phyloP scores from a whole-genome alignment of 805 yeast genomes.

The Barnettozyma siamensis region DNA sequence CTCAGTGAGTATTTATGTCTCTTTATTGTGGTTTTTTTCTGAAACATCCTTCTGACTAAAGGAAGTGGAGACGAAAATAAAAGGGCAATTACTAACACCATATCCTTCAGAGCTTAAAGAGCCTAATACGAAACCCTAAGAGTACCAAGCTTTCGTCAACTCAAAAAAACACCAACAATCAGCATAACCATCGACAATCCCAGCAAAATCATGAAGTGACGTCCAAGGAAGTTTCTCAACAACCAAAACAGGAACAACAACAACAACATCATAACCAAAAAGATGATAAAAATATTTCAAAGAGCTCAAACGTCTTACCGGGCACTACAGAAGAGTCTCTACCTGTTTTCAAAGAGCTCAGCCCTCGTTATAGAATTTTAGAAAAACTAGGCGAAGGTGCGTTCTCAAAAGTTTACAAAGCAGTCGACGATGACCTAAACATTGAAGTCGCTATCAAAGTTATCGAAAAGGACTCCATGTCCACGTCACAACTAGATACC shows the following conservation, averaged over 20 bases:
- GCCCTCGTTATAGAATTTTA: slow-evolving; percentile 32
- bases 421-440: slow-evolving; percentile 28
- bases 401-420: slow-evolving; percentile 68
- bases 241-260: no score
- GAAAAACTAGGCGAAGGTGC: slow-evolving; percentile 77
- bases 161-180: background rate
- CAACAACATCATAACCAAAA: no score
- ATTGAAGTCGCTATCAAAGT: slow-evolving; percentile 44
- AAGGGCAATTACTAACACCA: no score
- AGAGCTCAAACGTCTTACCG: background rate
- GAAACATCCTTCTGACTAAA: no score
- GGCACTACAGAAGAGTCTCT: background rate
- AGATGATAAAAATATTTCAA: no score
- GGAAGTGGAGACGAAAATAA: no score
- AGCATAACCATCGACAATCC: background rate
- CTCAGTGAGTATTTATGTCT: slow-evolving; percentile 8
- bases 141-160: background rate
- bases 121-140: slow-evolving; percentile 8
- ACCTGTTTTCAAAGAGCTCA: slow-evolving; percentile 18
- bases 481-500: slow-evolving; percentile 54
- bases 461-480: slow-evolving; percentile 65
- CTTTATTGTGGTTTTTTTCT: no score
- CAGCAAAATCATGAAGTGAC: background rate
- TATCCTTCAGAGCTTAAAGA: slow-evolving; percentile 11
- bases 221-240: no score